These are phyloP conservation scores for Yamadazyma diospyri DNA, from an alignment of 1,139 yeast species.

Conservation along the genomic window DNA sequence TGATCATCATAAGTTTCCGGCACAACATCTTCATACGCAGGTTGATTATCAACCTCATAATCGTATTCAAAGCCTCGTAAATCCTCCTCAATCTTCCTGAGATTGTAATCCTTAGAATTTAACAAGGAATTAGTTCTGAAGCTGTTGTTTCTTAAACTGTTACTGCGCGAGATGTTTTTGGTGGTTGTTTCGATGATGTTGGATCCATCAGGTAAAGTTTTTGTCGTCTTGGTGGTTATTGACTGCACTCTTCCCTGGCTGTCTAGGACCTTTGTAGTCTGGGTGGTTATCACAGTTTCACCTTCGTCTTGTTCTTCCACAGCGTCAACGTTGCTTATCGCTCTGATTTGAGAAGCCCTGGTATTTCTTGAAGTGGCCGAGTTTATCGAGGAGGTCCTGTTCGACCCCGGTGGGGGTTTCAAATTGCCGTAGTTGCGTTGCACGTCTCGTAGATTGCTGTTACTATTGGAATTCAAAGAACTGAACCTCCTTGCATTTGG, in stretches of 20 bases:
- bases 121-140: constrained; percentile 24
- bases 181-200: constrained; percentile 45
- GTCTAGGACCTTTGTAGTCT: constrained; percentile 45
- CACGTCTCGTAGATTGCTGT: constrained; percentile 3
- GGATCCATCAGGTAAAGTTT: constrained; percentile 43
- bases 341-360: background rate
- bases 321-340: background rate
- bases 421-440: constrained; percentile 2
- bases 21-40: background rate
- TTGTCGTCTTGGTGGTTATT: constrained; percentile 41
- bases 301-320: constrained; percentile 14
- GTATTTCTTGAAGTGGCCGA: background rate
- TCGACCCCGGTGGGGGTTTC: constrained; percentile 1
- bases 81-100: constrained; percentile 44
- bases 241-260: constrained; percentile 40
- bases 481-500: constrained; percentile 21
- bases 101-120: constrained; percentile 22
- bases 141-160: constrained; percentile 29
- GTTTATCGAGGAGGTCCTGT: constrained; percentile 1
- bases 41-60: constrained; percentile 29
- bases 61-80: constrained; percentile 44
- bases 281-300: constrained; percentile 34
- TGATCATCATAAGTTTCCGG: background rate
- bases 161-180: constrained; percentile 37
- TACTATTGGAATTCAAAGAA: constrained; percentile 13